Percentiles rank a stretch among this genome's conserved stretches.
These are phyloP conservation scores for Fusarium multiceps DNA, from an alignment of 2,329 filamentous ascomycete species.

Conservation along the genomic window DNA sequence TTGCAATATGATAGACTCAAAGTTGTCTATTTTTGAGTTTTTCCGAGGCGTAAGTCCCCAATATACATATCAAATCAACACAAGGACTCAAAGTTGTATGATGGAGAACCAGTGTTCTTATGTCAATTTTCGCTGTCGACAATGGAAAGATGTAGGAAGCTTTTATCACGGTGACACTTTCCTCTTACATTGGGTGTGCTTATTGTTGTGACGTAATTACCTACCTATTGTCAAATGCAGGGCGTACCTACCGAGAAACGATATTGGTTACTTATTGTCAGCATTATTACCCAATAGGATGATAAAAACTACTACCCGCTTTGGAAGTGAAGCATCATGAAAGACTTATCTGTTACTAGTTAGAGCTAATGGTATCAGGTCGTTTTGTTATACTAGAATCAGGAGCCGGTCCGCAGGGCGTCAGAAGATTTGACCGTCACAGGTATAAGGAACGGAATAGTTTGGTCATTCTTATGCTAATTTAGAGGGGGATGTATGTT, in stretches of 20 bases:
- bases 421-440: too few species aligned
- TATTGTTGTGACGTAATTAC: slow-evolving; percentile 6
- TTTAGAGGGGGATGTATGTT: too few species aligned
- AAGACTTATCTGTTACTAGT: background rate
- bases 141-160: background rate
- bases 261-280: background rate
- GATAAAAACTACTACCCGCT: background rate
- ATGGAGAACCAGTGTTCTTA: too few species aligned
- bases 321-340: too few species aligned
- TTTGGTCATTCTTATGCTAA: too few species aligned
- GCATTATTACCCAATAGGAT: background rate
- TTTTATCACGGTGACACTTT: background rate
- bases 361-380: background rate
- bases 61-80: too few species aligned
- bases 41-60: too few species aligned
- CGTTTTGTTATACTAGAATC: background rate
- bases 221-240: background rate
- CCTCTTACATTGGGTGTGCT: background rate
- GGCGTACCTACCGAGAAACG: background rate
- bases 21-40: too few species aligned
- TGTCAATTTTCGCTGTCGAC: background rate
- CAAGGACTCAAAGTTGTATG: too few species aligned
- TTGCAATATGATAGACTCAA: too few species aligned
- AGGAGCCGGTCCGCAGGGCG: too few species aligned
- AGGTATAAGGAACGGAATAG: too few species aligned